phyloP scores from a whole-genome alignment of 345 rosid genomes.

The Lepidium africanum region DNA sequence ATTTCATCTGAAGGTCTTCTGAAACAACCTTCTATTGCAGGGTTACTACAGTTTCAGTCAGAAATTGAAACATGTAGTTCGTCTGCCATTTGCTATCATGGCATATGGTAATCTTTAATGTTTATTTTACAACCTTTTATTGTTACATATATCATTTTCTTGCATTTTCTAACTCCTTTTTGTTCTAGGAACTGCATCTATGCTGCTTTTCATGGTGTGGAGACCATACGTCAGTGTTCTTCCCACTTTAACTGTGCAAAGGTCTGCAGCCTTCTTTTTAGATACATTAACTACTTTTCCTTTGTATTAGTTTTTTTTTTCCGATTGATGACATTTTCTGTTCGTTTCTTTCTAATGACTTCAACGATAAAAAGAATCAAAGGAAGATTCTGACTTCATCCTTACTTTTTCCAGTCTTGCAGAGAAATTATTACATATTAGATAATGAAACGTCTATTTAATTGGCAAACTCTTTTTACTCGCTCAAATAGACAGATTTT shows the following conservation, averaged over 20 bases:
- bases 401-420: not conserved
- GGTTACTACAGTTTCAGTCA: constrained; percentile 98
- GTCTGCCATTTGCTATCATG: constrained; percentile 82
- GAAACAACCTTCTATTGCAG: constrained; percentile 31
- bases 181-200: constrained; percentile 75
- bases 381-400: not conserved
- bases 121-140: not conserved
- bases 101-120: constrained; percentile 60
- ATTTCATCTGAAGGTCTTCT: not conserved
- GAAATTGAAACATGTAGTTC: constrained; percentile 93
- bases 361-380: not conserved
- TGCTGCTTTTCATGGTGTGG: constrained; percentile 91
- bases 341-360: not conserved
- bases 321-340: not conserved
- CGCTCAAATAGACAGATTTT: not conserved
- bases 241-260: constrained; percentile 53
- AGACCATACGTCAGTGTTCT: constrained; percentile 53
- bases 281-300: not conserved
- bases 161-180: not conserved
- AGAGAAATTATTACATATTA: not conserved
- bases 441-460: not conserved
- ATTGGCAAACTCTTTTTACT: not conserved
- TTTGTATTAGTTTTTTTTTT: not conserved
- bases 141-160: not conserved
- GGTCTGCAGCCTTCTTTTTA: constrained; percentile 35